Base-by-base conservation (phyloP, 352 stramenopile genomes). In the Phytopythium boreale region DNA sequence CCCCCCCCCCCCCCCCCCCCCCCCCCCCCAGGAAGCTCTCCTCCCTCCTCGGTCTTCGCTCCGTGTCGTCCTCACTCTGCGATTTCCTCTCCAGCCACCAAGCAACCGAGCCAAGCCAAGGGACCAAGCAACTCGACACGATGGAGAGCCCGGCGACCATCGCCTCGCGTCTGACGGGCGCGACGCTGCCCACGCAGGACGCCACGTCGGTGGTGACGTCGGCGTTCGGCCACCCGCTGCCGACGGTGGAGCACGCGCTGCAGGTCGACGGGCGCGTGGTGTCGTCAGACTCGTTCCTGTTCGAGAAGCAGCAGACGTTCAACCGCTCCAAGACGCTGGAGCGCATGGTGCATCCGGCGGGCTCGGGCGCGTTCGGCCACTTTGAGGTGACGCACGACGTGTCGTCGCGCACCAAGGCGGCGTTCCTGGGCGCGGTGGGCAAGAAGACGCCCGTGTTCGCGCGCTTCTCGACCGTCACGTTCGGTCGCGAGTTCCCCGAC, bases 311-410 rank as follows among this genome's bases (percentile, higher is more conserved):
- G 62, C 71, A 77, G 60, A 75, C 71, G 20, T 79, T 79, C 57
- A 74, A 79, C 59, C 72, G 72, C 34, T 69, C 66, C 27, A 74
- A 74, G 63, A 79, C 59, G 34, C 72, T 74, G 0, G 73, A 80
- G 26, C 73, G 73, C 12, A 66, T 77, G 8, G 73, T 80, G 22
- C 73, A 77, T 50, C 64, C 73, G 11, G 69, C 69, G 60, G 73
- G 83, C 10, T 73, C 91, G 59, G 90, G 92, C 34, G 92, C 89
- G 0, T 97, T 97, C 51, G 92, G 92, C 8, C 93, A 96, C 78
- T 98, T 98, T 64, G 87, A 97, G 67, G 84, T 97, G 58, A 96
- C 90, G 19, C 68, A 85, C 60, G 77, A 79, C 37, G 79, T 90
- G 44, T 80, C 74, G n/a, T 65, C 84, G 44, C 72, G 79, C 59